phyloP scores from a whole-genome alignment of 2,329 filamentous ascomycete species.

The Chalaropsis ovoidea region DNA sequence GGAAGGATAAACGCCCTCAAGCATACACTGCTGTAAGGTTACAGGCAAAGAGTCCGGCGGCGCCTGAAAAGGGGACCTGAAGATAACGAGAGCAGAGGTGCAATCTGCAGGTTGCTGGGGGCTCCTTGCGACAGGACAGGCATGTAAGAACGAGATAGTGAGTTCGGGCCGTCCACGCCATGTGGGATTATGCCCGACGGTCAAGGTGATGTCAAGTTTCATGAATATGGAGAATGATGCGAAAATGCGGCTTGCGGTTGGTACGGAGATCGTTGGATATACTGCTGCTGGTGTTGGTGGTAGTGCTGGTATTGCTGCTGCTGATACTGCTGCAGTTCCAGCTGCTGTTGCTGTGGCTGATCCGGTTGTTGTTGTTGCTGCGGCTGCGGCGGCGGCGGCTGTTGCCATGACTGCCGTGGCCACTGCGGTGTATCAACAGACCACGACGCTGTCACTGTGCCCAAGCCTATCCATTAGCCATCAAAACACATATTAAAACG shows the following conservation, averaged over 20 bases:
- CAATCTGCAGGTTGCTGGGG: not conserved
- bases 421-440: too few species aligned
- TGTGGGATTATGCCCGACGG: not conserved
- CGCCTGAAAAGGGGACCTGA: too few species aligned
- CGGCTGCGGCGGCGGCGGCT: too few species aligned
- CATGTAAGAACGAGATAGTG: too few species aligned
- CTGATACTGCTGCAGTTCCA: not conserved
- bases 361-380: not conserved
- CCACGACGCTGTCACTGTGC: too few species aligned
- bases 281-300: not conserved
- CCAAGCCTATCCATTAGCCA: too few species aligned
- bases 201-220: too few species aligned
- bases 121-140: too few species aligned
- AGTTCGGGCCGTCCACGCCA: not conserved
- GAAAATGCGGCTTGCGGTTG: not conserved
- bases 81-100: not conserved
- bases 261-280: not conserved
- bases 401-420: too few species aligned
- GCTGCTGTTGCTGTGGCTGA: not conserved
- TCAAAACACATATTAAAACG: too few species aligned
- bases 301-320: not conserved
- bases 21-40: not conserved
- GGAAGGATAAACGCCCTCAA: not conserved
- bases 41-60: not conserved
- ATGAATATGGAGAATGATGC: not conserved